Percentiles rank a stretch among this genome's conserved stretches.
Evolutionary conservation across 2,329 filamentous ascomycete species (phyloP).

Genomic region (Fusarium sp.): DNA sequence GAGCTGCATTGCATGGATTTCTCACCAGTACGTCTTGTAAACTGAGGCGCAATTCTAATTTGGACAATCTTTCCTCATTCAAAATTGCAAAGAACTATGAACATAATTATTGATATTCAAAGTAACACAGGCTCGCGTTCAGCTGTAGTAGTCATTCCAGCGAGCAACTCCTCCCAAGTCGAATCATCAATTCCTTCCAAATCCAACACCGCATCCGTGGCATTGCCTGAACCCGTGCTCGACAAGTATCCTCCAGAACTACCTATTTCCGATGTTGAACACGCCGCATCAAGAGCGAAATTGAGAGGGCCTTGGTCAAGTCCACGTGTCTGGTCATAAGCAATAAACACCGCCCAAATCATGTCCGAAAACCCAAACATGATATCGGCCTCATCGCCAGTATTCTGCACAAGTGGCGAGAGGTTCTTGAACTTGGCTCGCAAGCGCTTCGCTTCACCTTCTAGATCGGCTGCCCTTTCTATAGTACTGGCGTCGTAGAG

Average conservation of each 20-base stretch:
- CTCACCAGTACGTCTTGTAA: neutral
- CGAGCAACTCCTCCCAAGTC: conserved; percentile 13
- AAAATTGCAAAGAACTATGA: neutral
- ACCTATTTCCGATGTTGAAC: neutral
- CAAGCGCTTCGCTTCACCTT: neutral
- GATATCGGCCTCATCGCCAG: neutral
- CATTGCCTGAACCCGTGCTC: conserved; percentile 1
- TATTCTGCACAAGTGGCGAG: neutral
- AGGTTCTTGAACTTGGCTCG: conserved; percentile 7
- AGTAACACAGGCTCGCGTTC: neutral
- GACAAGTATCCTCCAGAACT: conserved; percentile 15
- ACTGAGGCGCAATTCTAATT: neutral
- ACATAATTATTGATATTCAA: neutral
- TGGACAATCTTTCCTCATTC: neutral
- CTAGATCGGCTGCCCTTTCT: neutral
- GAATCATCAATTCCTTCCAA: conserved; percentile 3
- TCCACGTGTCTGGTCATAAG: neutral
- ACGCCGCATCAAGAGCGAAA: neutral
- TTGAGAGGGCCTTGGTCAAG: neutral
- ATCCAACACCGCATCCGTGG: neutral
- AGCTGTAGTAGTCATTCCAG: neutral
- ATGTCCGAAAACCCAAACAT: conserved; percentile 4
- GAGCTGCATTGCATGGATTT: neutral
- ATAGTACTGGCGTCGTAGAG: neutral
- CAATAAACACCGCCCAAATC: conserved; percentile 11